These are phyloP conservation scores for Aspergillus sp. DNA, from an alignment of 2,329 filamentous ascomycete genomes.

Conservation along the genomic window DNA sequence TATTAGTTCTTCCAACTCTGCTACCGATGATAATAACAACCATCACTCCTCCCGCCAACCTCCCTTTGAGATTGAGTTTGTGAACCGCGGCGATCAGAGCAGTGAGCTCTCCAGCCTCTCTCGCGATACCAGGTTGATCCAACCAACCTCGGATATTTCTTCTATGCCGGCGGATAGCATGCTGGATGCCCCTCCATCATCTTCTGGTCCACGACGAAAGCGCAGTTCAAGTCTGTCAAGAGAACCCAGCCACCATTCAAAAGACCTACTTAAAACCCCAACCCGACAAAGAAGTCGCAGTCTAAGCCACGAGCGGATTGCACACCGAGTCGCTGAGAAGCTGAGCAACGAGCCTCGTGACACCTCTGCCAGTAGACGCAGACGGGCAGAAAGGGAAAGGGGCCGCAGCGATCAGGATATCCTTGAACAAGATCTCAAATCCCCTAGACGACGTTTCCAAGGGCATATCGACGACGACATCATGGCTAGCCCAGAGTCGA, in stretches of 20 bases:
- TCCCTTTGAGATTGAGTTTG: constrained; percentile 86
- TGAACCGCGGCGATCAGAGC: constrained; percentile 55
- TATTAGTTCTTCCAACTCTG: constrained; percentile 70
- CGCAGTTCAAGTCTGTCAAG: constrained; percentile 49
- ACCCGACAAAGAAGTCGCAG: constrained; percentile 57
- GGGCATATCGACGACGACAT: constrained; percentile 51
- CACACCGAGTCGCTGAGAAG: constrained; percentile 66
- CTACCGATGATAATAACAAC: constrained; percentile 75
- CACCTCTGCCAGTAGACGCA: constrained; percentile 38
- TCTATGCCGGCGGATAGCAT: constrained; percentile 71
- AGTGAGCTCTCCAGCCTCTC: constrained; percentile 61
- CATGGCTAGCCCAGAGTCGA: constrained; percentile 55
- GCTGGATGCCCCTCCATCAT: constrained; percentile 50
- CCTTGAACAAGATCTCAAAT: constrained; percentile 40
- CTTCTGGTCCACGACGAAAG: constrained; percentile 39
- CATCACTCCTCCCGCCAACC: constrained; percentile 63
- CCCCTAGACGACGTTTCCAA: constrained; percentile 45
- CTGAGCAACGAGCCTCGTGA: constrained; percentile 50
- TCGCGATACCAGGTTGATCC: constrained; percentile 60
- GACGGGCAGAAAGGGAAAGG: constrained; percentile 39
- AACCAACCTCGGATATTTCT: constrained; percentile 79
- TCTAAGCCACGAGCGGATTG: constrained; percentile 62
- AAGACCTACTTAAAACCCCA: constrained; percentile 55
- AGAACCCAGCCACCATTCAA: constrained; percentile 17
- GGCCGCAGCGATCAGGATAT: constrained; percentile 41